Evolutionary conservation across 163 green algal genomes (phyloP).

Genomic region (Prototheca wickerhamii): DNA sequence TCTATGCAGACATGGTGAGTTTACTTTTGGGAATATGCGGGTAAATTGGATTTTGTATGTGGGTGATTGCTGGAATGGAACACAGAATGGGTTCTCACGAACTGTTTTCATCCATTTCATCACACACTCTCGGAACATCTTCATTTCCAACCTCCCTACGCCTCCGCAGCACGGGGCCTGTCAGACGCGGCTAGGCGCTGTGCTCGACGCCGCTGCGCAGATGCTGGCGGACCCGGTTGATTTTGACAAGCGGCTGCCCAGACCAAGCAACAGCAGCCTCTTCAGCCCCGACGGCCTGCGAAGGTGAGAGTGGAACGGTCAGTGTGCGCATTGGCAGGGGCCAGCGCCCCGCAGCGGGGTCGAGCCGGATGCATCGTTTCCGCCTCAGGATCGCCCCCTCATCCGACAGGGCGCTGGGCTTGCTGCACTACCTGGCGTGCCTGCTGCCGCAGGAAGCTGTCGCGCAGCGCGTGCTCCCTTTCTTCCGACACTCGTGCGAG

Average conservation of each 20-base stretch:
- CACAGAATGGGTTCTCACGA: too few species aligned
- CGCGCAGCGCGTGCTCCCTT: not conserved
- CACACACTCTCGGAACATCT: too few species aligned
- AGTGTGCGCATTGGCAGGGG: not conserved
- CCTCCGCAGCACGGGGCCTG: not conserved
- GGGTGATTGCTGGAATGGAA: not conserved
- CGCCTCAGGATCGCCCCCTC: not conserved
- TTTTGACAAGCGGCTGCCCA: not conserved
- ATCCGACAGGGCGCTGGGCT: slow-evolving; percentile 1
- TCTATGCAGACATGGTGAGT: not conserved
- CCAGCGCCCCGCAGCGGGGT: too few species aligned
- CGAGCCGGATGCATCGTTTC: too few species aligned
- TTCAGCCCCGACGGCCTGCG: not conserved
- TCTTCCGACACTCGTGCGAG: slow-evolving; percentile 3
- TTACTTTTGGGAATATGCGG: not conserved
- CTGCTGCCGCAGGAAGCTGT: slow-evolving; percentile 5
- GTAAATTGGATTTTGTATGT: not conserved
- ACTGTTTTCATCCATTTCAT: too few species aligned
- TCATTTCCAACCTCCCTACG: not conserved
- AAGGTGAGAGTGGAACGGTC: not conserved
- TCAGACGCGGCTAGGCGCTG: not conserved
- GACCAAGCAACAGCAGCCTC: not conserved
- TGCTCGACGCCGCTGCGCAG: not conserved
- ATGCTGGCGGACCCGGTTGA: not conserved
- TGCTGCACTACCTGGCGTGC: slow-evolving; percentile 6